Percentiles rank a stretch among this genome's conserved stretches.
Conservation (phyloP, 1,284 basidiomycete genomes). For the Stereum hirsutum region DNA sequence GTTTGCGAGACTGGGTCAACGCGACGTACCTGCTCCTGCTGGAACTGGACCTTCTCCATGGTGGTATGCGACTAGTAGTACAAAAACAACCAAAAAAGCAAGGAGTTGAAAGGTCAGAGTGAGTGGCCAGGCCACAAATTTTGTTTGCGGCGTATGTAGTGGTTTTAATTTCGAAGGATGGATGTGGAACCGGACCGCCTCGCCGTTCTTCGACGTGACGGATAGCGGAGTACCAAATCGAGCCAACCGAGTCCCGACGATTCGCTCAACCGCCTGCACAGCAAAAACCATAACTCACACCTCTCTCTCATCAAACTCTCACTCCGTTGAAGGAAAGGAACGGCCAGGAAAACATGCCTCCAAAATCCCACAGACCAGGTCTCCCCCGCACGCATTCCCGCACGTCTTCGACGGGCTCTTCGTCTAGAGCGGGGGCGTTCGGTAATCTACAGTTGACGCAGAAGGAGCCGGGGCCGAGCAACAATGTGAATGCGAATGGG, state of each 20-base stretch:
- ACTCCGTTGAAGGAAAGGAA: no score
- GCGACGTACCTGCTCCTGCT: constrained; percentile 79
- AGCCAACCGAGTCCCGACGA: not conserved
- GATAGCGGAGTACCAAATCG: constrained; percentile 1
- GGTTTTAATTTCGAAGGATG: no score
- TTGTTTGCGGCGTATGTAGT: not conserved
- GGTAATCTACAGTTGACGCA: constrained; percentile 59
- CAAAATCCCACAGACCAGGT: constrained; percentile 36
- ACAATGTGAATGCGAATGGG: constrained; percentile 53
- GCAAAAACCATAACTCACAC: no score
- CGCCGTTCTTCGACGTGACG: not conserved
- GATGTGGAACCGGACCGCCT: no score
- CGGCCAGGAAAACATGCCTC: constrained; percentile 42
- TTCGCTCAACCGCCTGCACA: not conserved
- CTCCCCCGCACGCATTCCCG: constrained; percentile 52
- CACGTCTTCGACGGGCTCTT: constrained; percentile 42
- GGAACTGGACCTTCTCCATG: constrained; percentile 93
- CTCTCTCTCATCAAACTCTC: not conserved
- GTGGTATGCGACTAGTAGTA: constrained; percentile 5
- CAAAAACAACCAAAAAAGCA: not conserved
- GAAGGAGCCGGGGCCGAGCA: constrained; percentile 36
- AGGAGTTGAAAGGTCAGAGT: not conserved
- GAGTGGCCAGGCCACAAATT: constrained; percentile 2
- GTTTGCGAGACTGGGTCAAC: no score
- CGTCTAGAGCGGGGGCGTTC: constrained; percentile 44